Conservation (phyloP, 768 basidiomycete genomes). For the Pleurotus tuoliensis region DNA sequence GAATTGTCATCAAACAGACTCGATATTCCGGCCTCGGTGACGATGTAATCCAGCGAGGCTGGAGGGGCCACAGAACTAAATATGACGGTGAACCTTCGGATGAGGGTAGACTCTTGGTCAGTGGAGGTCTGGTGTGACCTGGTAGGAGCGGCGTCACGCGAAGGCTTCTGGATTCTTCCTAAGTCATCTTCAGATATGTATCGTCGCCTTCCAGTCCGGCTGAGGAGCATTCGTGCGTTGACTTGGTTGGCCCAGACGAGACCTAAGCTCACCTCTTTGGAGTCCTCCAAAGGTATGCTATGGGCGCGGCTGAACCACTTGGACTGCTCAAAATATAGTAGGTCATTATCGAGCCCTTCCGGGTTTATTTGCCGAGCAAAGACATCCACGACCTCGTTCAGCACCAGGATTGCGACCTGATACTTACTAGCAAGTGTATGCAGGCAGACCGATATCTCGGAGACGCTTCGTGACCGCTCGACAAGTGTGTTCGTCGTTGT, state of each 20-base stretch:
- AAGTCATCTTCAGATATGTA: conserved; percentile 38
- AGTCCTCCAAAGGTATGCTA: conserved; percentile 50
- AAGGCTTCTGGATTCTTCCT: conserved; percentile 20
- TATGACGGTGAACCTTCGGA: conserved; percentile 72
- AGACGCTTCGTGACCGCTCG: conserved; percentile 69
- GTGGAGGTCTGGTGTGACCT: neutral
- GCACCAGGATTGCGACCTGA: conserved; percentile 69
- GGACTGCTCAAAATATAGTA: conserved; percentile 70
- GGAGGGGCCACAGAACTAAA: conserved; percentile 65
- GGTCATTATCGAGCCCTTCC: conserved; percentile 26
- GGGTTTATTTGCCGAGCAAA: conserved; percentile 37
- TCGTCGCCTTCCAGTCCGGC: conserved; percentile 67
- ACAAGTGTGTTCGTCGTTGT: conserved; percentile 59
- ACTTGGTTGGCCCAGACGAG: conserved; percentile 94
- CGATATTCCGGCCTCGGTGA: conserved; percentile 58
- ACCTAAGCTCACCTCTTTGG: conserved; percentile 81
- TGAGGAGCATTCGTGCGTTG: conserved; percentile 80
- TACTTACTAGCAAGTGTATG: conserved; percentile 66
- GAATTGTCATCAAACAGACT: conserved; percentile 19
- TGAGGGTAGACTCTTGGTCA: conserved; percentile 45
- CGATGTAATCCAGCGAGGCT: conserved; percentile 69
- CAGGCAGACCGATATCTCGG: conserved; percentile 62
- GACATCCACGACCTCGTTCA: conserved; percentile 90
- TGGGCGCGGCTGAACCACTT: conserved; percentile 72
- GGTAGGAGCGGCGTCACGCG: neutral